These are phyloP conservation scores for Pezicula radicicola DNA, from an alignment of 2,329 filamentous ascomycete species.

Conservation along the genomic window DNA sequence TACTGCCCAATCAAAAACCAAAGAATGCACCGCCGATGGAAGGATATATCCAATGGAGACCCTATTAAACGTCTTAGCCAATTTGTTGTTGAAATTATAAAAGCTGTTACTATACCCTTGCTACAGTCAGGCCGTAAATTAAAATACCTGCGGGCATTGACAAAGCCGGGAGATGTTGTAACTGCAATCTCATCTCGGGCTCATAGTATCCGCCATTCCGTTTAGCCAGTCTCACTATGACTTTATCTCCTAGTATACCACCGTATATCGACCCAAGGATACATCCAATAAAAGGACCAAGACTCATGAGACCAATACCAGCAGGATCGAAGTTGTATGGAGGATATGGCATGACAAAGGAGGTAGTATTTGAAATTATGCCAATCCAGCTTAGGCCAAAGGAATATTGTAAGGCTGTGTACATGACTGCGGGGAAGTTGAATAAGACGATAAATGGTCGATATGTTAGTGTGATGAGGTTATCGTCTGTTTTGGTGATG, in stretches of 20 bases:
- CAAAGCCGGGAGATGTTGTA: not conserved
- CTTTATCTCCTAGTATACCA: not conserved
- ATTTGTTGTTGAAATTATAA: no score
- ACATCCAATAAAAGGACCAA: constrained; percentile 29
- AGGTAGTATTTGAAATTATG: not conserved
- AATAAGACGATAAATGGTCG: not conserved
- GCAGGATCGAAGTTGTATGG: constrained; percentile 21
- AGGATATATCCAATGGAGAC: not conserved
- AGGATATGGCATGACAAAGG: not conserved
- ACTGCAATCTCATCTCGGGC: not conserved
- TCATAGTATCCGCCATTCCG: not conserved
- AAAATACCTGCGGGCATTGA: not conserved
- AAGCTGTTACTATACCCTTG: not conserved
- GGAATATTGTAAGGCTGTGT: not conserved
- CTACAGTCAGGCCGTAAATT: not conserved
- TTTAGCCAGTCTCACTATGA: not conserved
- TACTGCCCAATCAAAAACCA: constrained; percentile 32
- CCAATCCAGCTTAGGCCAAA: not conserved
- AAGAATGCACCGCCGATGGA: not conserved
- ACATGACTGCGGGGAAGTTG: not conserved
- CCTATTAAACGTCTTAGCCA: not conserved
- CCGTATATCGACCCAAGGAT: constrained; percentile 30
- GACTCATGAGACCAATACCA: constrained; percentile 16
- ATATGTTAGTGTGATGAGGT: not conserved
- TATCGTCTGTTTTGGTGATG: not conserved